These are phyloP conservation scores for Sporothrix variecibatus DNA, from an alignment of 2,329 filamentous ascomycete species.

Conservation along the genomic window DNA sequence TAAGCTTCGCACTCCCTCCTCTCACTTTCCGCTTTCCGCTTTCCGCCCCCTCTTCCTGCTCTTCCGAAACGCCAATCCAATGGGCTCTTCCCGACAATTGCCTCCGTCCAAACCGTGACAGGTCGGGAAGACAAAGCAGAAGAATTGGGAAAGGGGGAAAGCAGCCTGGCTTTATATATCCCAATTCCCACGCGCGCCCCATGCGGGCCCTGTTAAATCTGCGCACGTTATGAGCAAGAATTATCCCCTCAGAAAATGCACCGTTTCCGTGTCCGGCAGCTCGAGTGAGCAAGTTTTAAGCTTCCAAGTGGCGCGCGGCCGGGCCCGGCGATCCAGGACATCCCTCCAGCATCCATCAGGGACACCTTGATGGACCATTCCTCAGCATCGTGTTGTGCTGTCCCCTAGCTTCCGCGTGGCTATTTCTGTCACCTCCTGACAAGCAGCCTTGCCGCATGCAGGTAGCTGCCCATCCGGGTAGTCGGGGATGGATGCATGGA, in stretches of 20 bases:
- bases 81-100: neutral
- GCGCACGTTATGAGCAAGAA: constrained; percentile 2
- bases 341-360: constrained; percentile 33
- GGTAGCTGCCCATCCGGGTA: constrained; percentile 15
- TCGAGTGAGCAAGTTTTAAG: constrained; percentile 29
- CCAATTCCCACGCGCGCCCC: neutral
- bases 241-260: neutral
- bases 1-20: constrained; percentile 49
- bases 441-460: constrained; percentile 13
- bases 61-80: constrained; percentile 3
- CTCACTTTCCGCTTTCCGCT: neutral
- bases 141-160: neutral
- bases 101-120: neutral
- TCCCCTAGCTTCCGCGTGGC: neutral
- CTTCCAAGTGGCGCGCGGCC: constrained; percentile 16
- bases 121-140: neutral
- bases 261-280: constrained; percentile 9
- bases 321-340: constrained; percentile 24
- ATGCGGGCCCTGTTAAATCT: neutral
- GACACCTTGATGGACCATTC: constrained; percentile 45
- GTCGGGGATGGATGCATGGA: neutral
- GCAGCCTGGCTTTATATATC: constrained; percentile 14
- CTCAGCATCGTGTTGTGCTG: neutral
- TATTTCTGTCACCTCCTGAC: neutral
- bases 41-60: neutral